These are phyloP conservation scores for Aspergillus hancockii DNA, from an alignment of 495 filamentous ascomycete genomes.

Conservation along the genomic window DNA sequence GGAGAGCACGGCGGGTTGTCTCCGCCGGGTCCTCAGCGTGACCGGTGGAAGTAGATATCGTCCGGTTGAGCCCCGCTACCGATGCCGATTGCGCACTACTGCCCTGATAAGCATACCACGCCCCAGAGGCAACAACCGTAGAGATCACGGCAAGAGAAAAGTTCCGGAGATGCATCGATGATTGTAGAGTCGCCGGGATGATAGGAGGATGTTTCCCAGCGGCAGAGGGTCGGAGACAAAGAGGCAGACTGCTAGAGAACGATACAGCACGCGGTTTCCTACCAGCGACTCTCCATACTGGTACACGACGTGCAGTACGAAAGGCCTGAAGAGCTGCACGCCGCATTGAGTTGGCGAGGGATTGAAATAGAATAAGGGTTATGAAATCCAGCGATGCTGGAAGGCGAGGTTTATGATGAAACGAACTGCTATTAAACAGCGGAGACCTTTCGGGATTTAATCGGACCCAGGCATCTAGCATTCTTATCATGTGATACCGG, in stretches of 20 bases:
- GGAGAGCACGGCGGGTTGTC: slow-evolving; percentile 48
- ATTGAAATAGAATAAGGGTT: not conserved
- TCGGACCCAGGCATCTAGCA: slow-evolving; percentile 11
- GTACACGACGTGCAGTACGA: slow-evolving; percentile 60
- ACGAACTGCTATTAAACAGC: not conserved
- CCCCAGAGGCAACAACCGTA: slow-evolving; percentile 62
- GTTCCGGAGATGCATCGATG: slow-evolving; percentile 66
- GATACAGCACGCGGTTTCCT: slow-evolving; percentile 45
- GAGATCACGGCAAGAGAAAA: slow-evolving; percentile 63
- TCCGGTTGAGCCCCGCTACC: slow-evolving; percentile 24
- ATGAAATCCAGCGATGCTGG: not conserved
- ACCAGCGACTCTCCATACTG: slow-evolving; percentile 53
- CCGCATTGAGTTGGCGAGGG: slow-evolving; percentile 54
- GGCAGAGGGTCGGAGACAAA: slow-evolving; percentile 46
- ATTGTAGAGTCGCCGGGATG: slow-evolving; percentile 40
- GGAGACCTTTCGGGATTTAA: not conserved
- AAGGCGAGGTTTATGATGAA: not conserved
- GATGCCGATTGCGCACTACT: slow-evolving; percentile 29
- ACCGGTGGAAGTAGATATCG: slow-evolving; percentile 34
- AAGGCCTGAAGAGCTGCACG: slow-evolving; percentile 62
- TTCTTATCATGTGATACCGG: slow-evolving; percentile 5
- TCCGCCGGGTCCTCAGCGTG: slow-evolving; percentile 35
- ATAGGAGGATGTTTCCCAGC: slow-evolving; percentile 38
- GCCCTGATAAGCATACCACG: slow-evolving; percentile 63
- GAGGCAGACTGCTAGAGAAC: slow-evolving; percentile 47